Base-by-base conservation (phyloP, 768 basidiomycete species). In the Boletus pseudopeckii region DNA sequence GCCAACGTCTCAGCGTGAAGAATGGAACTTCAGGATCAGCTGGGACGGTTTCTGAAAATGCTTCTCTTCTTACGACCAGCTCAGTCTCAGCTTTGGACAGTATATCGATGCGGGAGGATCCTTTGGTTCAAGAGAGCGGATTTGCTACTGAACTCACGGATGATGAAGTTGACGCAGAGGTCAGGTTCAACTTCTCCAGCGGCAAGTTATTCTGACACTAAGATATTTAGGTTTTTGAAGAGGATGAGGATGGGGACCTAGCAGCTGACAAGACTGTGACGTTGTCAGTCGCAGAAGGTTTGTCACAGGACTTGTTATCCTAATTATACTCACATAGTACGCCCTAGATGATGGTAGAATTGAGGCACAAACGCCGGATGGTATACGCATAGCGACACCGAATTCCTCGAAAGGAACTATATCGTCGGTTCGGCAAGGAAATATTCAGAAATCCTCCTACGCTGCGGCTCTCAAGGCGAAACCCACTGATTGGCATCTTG, bases 341-440 rank as follows among this genome's bases (percentile, higher is more conserved):
- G 17, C 42, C 22, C 10, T 53, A 89, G 94, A 96, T 71, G 95
- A 93, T 8, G 86, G 88, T n/a, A 91, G 88, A 68, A 81, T 98
- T 9, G 92, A 94, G 65, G 97, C 95, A 2, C 92, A 97, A 68
- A 98, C 97, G 0, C 95, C 97, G 4, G 93, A 98, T 59, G 97
- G 97, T 1, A 98, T 95, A 0, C 83, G 93, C 15, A 85, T 99
- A 30, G 84, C 90, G 3, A 98, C 97, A 5, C 96, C 97, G 1
- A 87, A 78, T 50, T 80, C 82, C 2, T 60, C 69, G 3, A 80
- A 76, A 63, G 77, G 80, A 62, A 76, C 79, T 69, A 65, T 46
- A 73, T 32, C 69, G 48, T 60, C 69, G 47, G 44, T 66, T 30
- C 64, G 68, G 10, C 72, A 71, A 10, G 65, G 71, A 13, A 68